Conservation (phyloP, 768 basidiomycete genomes). For the Suillus brevipes region DNA sequence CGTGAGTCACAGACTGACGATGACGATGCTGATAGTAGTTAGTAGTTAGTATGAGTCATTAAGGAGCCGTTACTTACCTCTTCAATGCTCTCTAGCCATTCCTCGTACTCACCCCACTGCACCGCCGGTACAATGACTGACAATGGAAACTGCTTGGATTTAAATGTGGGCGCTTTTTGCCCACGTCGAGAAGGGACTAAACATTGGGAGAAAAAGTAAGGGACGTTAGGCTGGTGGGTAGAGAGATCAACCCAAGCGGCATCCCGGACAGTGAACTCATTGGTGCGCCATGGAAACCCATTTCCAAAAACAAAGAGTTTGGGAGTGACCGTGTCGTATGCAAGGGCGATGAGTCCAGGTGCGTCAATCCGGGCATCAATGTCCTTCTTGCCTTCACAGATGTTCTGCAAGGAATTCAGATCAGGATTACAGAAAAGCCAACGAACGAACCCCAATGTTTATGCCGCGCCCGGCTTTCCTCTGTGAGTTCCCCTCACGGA, state of each 20-base stretch:
- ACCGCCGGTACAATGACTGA: background rate
- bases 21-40: too few relatives aligned
- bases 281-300: background rate
- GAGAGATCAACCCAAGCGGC: constrained; percentile 8
- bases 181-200: background rate
- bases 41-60: too few relatives aligned
- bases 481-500: too few relatives aligned
- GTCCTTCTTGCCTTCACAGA: too few relatives aligned
- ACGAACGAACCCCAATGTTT: too few relatives aligned
- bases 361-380: too few relatives aligned
- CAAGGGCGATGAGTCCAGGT: background rate
- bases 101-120: constrained; percentile 8
- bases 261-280: background rate
- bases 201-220: constrained; percentile 9
- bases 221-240: background rate
- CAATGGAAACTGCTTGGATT: background rate
- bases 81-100: background rate
- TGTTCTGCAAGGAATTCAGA: too few relatives aligned
- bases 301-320: background rate
- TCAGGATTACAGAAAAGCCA: too few relatives aligned
- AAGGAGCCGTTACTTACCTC: too few relatives aligned
- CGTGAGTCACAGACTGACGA: too few relatives aligned
- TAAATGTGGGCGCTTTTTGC: constrained; percentile 1
- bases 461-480: too few relatives aligned
- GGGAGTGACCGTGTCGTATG: background rate